Percentiles rank a stretch among this genome's conserved stretches.
These are phyloP conservation scores for Rhamnella rubrinervis DNA, from an alignment of 331 rosid genomes.

Conservation along the genomic window DNA sequence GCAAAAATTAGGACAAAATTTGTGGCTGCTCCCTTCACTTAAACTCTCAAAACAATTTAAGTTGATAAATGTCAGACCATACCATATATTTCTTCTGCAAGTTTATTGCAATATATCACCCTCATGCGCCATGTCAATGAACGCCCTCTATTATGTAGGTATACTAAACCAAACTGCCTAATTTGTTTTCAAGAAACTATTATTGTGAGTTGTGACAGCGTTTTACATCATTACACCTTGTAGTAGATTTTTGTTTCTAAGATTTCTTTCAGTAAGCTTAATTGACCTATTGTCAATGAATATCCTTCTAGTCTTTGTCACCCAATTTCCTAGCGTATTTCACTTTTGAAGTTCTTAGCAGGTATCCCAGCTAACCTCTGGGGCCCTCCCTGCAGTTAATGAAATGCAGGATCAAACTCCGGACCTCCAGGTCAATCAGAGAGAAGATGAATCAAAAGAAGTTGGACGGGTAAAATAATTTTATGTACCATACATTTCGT, in stretches of 20 bases:
- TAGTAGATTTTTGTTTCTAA: neutral
- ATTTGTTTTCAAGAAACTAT: neutral
- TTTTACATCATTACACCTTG: neutral
- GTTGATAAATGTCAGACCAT: too few relatives aligned
- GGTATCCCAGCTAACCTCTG: conserved; percentile 19
- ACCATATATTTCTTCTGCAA: too few relatives aligned
- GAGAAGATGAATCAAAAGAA: conserved; percentile 31
- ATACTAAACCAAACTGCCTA: neutral
- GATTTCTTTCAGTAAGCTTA: neutral
- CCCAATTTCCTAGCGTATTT: neutral
- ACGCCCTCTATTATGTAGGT: neutral
- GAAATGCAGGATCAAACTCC: conserved; percentile 40
- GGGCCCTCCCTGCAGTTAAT: conserved; percentile 36
- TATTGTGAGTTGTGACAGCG: neutral
- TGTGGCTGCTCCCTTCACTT: too few relatives aligned
- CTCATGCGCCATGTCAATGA: too few relatives aligned
- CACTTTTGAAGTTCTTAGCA: neutral
- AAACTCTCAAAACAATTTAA: too few relatives aligned
- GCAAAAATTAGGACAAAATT: too few relatives aligned
- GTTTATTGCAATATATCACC: too few relatives aligned
- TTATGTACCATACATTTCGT: neutral
- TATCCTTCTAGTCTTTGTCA: neutral
- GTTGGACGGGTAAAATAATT: conserved; percentile 42
- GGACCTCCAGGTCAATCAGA: conserved; percentile 31
- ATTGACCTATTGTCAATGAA: neutral